Base-by-base conservation (phyloP, 371 early-diverging fungal genomes). In the Mortierella sp. region DNA sequence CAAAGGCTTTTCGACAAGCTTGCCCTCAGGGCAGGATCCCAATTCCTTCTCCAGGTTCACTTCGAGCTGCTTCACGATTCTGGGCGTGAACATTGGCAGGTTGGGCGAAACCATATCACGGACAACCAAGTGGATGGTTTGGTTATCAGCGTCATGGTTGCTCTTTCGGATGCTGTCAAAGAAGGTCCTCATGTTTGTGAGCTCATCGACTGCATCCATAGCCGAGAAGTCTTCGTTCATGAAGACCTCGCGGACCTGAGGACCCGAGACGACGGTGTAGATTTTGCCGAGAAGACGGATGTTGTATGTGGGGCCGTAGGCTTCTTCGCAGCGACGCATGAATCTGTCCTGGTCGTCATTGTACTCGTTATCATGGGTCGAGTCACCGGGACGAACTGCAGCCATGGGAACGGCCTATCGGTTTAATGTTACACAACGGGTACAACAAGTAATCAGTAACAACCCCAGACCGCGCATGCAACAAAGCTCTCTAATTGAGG, bases 311-410 rank as follows among this genome's bases (percentile, higher is more conserved):
- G 59, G 48, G 1, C 67, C 67, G 14, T 24, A 43, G 24, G 39
- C 55, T 22, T 45, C 34, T 8, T 25, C 54, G 10, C 67, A 67
- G 1, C 60, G 43, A 12, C 4, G 8, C 2, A 67, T 16, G 24
- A 67, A 67, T 14, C 16, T 43, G 43, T 67, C 60, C 27, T 52
- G 67, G 19, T 67, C 55, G 2, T 59, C 60, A 17, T 31, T 17
- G 55, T 60, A 67, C 16, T 67, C 67, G 7, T 16, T 34, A 25
- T 67, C 67, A 29, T 67, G 67, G 9, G 67, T 59, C 16, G 41
- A 40, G 39, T 59, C 60, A 14, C 67, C 60, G 3, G 47, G 29
- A 21, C 54, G 46, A 17, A 67, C 44, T 7, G 67, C 39, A 6
- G 39, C 60, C 41, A 49, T 60, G 0, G 60, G 60, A 24, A 67